Evolutionary conservation across 2,329 filamentous ascomycete species (phyloP).

Genomic region (Samsoniella hepiali): DNA sequence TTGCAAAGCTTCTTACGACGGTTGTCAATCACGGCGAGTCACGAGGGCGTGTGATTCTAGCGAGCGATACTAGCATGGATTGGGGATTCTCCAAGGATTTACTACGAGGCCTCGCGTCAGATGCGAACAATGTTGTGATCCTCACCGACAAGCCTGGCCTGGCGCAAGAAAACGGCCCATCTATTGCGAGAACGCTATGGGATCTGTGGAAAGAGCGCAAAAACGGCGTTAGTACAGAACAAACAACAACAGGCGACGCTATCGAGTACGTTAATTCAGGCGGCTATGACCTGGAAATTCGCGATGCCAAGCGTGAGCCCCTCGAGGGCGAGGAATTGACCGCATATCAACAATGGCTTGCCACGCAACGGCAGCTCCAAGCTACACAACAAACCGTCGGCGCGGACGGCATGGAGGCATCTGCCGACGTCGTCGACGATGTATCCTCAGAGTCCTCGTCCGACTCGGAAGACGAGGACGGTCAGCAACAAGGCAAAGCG

Average conservation of each 20-base stretch:
- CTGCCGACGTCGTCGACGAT: constrained; percentile 75
- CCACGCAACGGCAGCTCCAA: constrained; percentile 82
- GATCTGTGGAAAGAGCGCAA: constrained; percentile 70
- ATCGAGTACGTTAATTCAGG: constrained; percentile 66
- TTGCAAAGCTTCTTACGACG: constrained; percentile 64
- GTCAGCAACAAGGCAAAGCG: constrained; percentile 86
- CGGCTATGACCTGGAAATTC: constrained; percentile 59
- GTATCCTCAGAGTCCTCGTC: constrained; percentile 82
- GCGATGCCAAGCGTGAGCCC: constrained; percentile 58
- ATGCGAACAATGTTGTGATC: constrained; percentile 79
- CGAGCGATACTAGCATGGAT: constrained; percentile 83
- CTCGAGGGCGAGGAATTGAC: constrained; percentile 73
- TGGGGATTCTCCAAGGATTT: constrained; percentile 93
- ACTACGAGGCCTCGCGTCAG: constrained; percentile 68
- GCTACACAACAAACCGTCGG: constrained; percentile 72
- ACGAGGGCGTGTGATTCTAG: constrained; percentile 73
- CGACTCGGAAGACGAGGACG: constrained; percentile 83
- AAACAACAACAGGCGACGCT: constrained; percentile 50
- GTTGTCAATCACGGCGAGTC: constrained; percentile 40
- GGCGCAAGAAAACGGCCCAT: constrained; percentile 41
- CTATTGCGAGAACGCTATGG: constrained; percentile 74
- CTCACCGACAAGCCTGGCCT: constrained; percentile 71
- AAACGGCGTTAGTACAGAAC: constrained; percentile 60
- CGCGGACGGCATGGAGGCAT: constrained; percentile 63
- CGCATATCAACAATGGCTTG: constrained; percentile 88